Conservation (phyloP, 208 protist species). For the Acanthamoeba royreba region DNA sequence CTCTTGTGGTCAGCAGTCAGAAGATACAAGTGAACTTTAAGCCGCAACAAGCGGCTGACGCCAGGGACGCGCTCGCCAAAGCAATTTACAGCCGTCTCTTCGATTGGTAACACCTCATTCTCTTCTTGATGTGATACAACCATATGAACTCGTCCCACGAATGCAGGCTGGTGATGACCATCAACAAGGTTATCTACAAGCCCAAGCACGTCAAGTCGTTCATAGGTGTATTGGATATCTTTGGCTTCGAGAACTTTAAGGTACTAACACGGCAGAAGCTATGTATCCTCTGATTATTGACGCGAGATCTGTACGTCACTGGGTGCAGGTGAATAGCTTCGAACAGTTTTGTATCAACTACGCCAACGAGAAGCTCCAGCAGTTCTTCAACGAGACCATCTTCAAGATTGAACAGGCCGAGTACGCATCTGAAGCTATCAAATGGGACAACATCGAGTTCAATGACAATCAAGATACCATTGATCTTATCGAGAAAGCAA, state of each 20-base stretch:
- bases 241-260: slow-evolving; percentile 91
- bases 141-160: not conserved
- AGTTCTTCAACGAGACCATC: slow-evolving; percentile 83
- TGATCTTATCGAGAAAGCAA: slow-evolving; percentile 67
- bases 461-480: slow-evolving; percentile 78
- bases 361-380: slow-evolving; percentile 82
- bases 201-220: slow-evolving; percentile 18
- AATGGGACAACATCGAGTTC: slow-evolving; percentile 77
- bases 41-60: slow-evolving; percentile 53
- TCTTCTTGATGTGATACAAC: not conserved
- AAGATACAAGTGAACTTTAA: not conserved
- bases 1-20: not conserved
- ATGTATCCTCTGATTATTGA: not conserved
- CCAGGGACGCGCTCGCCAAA: slow-evolving; percentile 74
- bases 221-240: slow-evolving; percentile 89
- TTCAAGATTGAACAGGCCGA: slow-evolving; percentile 82
- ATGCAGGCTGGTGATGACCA: slow-evolving; percentile 74
- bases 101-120: slow-evolving; percentile 43
- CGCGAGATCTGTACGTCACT: not conserved
- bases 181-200: slow-evolving; percentile 77
- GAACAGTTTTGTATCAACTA: slow-evolving; percentile 85
- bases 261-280: not conserved
- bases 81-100: slow-evolving; percentile 83
- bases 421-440: slow-evolving; percentile 75
- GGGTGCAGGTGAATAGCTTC: slow-evolving; percentile 72